Base-by-base conservation (phyloP, 202 grass and related monocot species). In the Setaria italica region DNA sequence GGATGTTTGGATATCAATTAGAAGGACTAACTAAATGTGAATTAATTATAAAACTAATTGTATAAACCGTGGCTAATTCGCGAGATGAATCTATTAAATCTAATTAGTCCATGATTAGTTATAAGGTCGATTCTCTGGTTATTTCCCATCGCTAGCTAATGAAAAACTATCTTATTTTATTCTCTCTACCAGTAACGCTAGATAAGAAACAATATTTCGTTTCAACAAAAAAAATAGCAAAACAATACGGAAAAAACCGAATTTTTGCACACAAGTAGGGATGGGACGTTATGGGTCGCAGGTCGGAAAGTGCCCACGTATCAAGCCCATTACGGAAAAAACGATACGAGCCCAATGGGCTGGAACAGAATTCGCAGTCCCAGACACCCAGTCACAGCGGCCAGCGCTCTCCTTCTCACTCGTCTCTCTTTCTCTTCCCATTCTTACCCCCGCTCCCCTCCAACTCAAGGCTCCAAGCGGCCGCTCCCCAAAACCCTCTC, bases 401-500 rank as follows among this genome's bases (percentile, higher is more conserved):
- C 43, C 43, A 45, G 10, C 4, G 51, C 14, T 5, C 14, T 53
- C 50, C 57, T 29, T 5, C 63, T 17, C 66, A 9, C 37, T 68
- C 66, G 16, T 43, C 35, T 43, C 66, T 37, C 17, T 15, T 65
- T 65, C 5, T 65, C 62, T 15, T 34, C 33, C 64, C 14, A 25
- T 25, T 25, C 25, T 25, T 25, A 3, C 35, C 35, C 7, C 20
- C 56, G 9, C 20, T n/a, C 56, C 56, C 56, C n/a, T 25, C 35
- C 34, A 35, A 19, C 20, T 59, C 56, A 5, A 19, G 39, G 39
- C 6, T 58, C 58, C 58, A 4, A 33, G 11, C 60, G 4, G 32
- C 51, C 53, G 5, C 73, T 58, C 17, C 74, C 58, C 58, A 12
- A 62, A 81, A 70, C 79, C 79, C 79, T 58, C 53, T 58, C 10